These are phyloP conservation scores for Cinnamomum chago DNA, from an alignment of 164 flowering plant species.

Conservation along the genomic window DNA sequence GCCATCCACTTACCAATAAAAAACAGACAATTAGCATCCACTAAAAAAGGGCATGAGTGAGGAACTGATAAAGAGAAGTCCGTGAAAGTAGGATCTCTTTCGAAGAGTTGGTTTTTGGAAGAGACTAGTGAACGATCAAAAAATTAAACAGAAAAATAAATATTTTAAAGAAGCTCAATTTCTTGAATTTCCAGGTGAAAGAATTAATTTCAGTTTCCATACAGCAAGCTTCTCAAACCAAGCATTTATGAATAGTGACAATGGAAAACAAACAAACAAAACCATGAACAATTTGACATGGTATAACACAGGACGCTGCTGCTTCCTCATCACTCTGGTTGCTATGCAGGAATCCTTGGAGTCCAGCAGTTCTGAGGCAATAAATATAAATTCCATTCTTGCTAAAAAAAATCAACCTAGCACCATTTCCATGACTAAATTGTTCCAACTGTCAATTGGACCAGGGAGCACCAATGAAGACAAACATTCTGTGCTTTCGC, in stretches of 20 bases:
- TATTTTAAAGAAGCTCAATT: no score
- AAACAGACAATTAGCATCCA: no score
- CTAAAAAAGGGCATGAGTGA: no score
- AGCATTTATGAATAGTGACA: neutral
- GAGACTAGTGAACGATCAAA: no score
- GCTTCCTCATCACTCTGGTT: neutral
- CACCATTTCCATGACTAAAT: slow-evolving; percentile 50
- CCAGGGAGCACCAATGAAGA: slow-evolving; percentile 96
- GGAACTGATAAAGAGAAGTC: no score
- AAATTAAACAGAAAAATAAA: no score
- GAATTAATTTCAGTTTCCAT: no score
- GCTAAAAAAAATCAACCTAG: neutral
- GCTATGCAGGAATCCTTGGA: neutral
- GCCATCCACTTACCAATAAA: no score
- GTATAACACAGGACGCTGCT: neutral
- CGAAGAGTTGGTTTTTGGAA: no score
- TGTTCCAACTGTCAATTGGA: slow-evolving; percentile 85
- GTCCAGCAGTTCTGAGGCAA: neutral
- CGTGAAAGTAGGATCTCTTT: no score
- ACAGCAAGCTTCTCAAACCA: neutral
- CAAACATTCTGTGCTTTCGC: slow-evolving; percentile 62
- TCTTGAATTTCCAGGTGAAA: neutral
- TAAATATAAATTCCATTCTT: neutral
- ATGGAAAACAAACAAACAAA: neutral
- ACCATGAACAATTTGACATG: neutral